Evolutionary conservation across 768 basidiomycete genomes (phyloP).

Genomic region (Lentinula lateritia): DNA sequence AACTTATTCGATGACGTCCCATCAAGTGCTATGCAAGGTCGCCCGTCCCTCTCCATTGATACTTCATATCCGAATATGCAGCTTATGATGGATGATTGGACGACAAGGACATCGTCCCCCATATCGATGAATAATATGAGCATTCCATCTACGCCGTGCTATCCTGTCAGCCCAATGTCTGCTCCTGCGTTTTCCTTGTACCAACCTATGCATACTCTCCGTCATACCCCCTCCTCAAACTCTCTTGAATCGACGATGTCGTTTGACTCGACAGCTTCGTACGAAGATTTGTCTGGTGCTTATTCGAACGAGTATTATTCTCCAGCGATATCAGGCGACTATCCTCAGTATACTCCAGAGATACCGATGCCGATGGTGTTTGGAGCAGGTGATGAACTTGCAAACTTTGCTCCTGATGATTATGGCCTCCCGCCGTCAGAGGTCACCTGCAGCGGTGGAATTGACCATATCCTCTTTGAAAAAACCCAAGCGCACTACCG

Average conservation of each 20-base stretch:
- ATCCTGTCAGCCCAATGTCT: constrained; percentile 21
- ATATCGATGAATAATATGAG: constrained; percentile 27
- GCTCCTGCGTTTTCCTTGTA: constrained; percentile 7
- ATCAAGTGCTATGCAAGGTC: not conserved
- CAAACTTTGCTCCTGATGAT: not conserved
- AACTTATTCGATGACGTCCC: constrained; percentile 3
- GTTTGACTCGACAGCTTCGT: constrained; percentile 8
- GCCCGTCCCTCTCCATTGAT: constrained; percentile 32
- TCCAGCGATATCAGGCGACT: not conserved
- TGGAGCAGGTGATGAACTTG: not conserved
- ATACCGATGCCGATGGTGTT: not conserved
- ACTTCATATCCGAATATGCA: constrained; percentile 22
- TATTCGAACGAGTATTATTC: not conserved
- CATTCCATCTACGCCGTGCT: constrained; percentile 36
- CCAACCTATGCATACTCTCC: constrained; percentile 11
- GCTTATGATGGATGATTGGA: constrained; percentile 31
- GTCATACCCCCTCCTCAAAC: constrained; percentile 25
- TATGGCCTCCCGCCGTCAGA: not conserved
- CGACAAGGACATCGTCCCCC: constrained; percentile 34
- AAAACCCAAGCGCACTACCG: constrained; percentile 14
- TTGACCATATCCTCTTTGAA: constrained; percentile 16
- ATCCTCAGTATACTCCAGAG: not conserved
- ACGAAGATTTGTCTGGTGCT: constrained; percentile 2
- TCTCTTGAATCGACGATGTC: constrained; percentile 19
- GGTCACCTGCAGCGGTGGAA: constrained; percentile 13